Conservation (phyloP, 306 rosid genomes). For the Cercis canadensis region DNA sequence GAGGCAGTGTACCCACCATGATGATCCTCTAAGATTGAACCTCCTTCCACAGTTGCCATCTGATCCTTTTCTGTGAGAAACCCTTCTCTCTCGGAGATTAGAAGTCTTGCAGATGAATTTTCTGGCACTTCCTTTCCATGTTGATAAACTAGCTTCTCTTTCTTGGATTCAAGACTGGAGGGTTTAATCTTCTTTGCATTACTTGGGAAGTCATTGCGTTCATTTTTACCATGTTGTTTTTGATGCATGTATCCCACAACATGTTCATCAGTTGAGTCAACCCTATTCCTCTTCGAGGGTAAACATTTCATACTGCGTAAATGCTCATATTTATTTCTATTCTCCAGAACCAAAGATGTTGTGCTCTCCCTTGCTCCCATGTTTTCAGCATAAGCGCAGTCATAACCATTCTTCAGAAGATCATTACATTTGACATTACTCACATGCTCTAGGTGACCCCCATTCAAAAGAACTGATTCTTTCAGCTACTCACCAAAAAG, state of each 20-base stretch:
- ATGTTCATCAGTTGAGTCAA: conserved; percentile 34
- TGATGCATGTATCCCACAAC: conserved; percentile 29
- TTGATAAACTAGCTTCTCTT: conserved; percentile 40
- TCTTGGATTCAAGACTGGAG: conserved; percentile 31
- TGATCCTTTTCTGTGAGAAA: conserved; percentile 34
- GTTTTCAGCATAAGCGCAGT: conserved; percentile 37
- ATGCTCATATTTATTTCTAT: conserved; percentile 34
- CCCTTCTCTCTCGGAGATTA: conserved; percentile 31
- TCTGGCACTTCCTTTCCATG: conserved; percentile 38
- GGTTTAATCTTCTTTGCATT: conserved; percentile 55
- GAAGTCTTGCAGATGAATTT: conserved; percentile 39
- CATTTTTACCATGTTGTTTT: conserved; percentile 28
- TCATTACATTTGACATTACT: conserved; percentile 31
- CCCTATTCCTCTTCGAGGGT: conserved; percentile 50
- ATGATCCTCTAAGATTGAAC: conserved; percentile 38
- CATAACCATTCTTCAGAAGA: conserved; percentile 33
- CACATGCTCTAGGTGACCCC: conserved; percentile 24
- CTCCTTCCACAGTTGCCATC: conserved; percentile 34
- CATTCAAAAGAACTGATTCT: conserved; percentile 55
- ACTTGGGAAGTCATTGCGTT: conserved; percentile 36
- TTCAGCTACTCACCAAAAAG: conserved; percentile 59
- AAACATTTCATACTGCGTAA: conserved; percentile 29
- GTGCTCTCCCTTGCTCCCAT: conserved; percentile 41
- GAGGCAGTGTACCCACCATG: no score
- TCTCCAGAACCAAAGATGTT: conserved; percentile 33